A percentile compares a stretch with the other conserved stretches of the same genome.
Evolutionary conservation across 2,329 filamentous ascomycete genomes (phyloP).

Genomic region (Stagonosporopsis chrysanthemi): DNA sequence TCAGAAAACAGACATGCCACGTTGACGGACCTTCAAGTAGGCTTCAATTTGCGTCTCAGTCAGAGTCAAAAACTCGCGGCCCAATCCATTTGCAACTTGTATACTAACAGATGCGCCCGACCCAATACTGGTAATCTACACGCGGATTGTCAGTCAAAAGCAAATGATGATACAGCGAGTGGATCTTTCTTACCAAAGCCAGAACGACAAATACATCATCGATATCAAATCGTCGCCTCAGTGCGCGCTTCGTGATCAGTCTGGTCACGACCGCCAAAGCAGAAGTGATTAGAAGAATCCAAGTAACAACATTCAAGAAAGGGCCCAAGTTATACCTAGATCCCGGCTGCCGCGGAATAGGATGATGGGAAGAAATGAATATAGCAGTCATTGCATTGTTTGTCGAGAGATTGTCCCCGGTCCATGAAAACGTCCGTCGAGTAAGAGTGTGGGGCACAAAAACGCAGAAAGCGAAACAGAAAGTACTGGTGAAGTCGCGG

Average conservation of each 20-base stretch:
- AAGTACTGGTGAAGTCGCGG: slow-evolving; percentile 21
- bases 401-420: slow-evolving; percentile 19
- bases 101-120: slow-evolving; percentile 43
- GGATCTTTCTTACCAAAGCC: slow-evolving; percentile 38
- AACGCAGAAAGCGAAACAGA: slow-evolving; percentile 6
- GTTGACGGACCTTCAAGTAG: slow-evolving; percentile 41
- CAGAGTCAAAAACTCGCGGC: slow-evolving; percentile 34
- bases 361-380: slow-evolving; percentile 31
- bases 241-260: slow-evolving; percentile 44
- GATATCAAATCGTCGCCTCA: slow-evolving; percentile 41
- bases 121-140: slow-evolving; percentile 41
- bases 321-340: slow-evolving; percentile 42
- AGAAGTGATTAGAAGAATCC: slow-evolving; percentile 46
- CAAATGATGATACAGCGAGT: background rate
- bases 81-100: slow-evolving; percentile 43
- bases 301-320: slow-evolving; percentile 46
- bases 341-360: slow-evolving; percentile 40
- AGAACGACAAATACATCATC: slow-evolving; percentile 47
- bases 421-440: slow-evolving; percentile 1
- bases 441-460: slow-evolving; percentile 9
- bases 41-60: slow-evolving; percentile 27
- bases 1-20: background rate
- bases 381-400: slow-evolving; percentile 41
- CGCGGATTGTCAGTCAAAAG: slow-evolving; percentile 17
- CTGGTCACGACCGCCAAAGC: slow-evolving; percentile 44